These are phyloP conservation scores for Trichothecium sympodiale DNA, from an alignment of 2,329 filamentous ascomycete genomes.

Conservation along the genomic window DNA sequence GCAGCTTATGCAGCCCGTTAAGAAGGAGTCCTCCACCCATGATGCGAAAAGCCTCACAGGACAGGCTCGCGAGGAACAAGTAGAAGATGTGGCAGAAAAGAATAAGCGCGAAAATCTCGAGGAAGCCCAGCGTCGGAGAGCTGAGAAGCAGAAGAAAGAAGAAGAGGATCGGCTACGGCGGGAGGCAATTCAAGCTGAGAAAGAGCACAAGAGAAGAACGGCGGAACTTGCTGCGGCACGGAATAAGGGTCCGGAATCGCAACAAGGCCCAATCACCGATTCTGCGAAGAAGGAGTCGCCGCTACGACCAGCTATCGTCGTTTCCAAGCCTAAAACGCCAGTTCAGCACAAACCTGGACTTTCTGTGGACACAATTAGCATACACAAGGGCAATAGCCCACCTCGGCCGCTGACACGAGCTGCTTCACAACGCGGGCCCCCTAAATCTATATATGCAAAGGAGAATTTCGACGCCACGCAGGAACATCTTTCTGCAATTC, in stretches of 20 bases:
- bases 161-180: too few relatives aligned
- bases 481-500: constrained; percentile 1
- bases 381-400: too few relatives aligned
- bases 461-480: constrained; percentile 1
- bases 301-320: constrained; percentile 1
- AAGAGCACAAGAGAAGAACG: background rate
- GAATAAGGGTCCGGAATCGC: background rate
- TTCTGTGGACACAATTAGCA: too few relatives aligned
- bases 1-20: constrained; percentile 11
- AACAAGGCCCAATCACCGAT: background rate
- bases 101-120: too few relatives aligned
- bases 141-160: too few relatives aligned
- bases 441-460: background rate
- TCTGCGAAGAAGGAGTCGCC: background rate
- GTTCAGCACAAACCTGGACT: too few relatives aligned
- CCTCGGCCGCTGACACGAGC: too few relatives aligned
- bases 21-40: background rate
- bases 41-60: background rate
- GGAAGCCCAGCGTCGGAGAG: too few relatives aligned
- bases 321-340: background rate
- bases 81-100: too few relatives aligned
- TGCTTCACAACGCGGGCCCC: too few relatives aligned
- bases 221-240: background rate
- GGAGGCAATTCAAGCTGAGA: background rate
- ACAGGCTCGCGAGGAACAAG: too few relatives aligned